Evolutionary conservation across 2,329 filamentous ascomycete genomes (phyloP), one percentile per base, ranked within the genome.

Genomic region (Pleurostoma richardsiae): DNA sequence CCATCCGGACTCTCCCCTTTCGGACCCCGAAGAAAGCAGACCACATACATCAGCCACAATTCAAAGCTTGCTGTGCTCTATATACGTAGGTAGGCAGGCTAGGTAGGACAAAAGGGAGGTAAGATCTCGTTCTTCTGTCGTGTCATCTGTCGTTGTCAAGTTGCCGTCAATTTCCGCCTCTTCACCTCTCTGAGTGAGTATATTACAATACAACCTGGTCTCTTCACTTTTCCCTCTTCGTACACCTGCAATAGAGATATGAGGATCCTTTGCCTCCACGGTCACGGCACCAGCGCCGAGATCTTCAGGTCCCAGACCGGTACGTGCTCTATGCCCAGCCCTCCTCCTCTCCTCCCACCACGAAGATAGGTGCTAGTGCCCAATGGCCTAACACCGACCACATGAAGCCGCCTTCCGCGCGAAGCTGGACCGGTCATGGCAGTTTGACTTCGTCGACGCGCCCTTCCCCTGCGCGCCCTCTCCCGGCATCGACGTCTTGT

Each of bases 271-370:
- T 62, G 61, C 49, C 62, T 69, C 5, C 66, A 69, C 51, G 66
- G 66, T 36, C 59, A 59, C 38, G 65, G 66, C 50, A 66, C 65
- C 28, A 67, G 64, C 49, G 65, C 52, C 51, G 49, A 54, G 26
- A 67, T 68, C 42, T 63, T 69, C 48, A 56, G 56, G 46, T 60
- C 63, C 8, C 66, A 69, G 46, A 66, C 66, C 26, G 59, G 65
- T 65, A 19, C 29, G 57, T 56, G 39, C 42, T 44, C 30, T 30
- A 29, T 19, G 19, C 19, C 19, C 19, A 19, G 3, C 39, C n/a
- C 4, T 29, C 28, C 11, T n/a, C 19, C 19, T 19, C 19, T 19
- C 19, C 19, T 19, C 19, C 19, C 19, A 19, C 19, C 19, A 19
- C 19, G 19, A 19, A 19, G 19, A 19, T 19, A 19, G 19, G 19